Evolutionary conservation across 192 early-diverging fungal genomes (phyloP), one percentile per base, ranked within the genome.

Genomic region (Linnemannia exigua): DNA sequence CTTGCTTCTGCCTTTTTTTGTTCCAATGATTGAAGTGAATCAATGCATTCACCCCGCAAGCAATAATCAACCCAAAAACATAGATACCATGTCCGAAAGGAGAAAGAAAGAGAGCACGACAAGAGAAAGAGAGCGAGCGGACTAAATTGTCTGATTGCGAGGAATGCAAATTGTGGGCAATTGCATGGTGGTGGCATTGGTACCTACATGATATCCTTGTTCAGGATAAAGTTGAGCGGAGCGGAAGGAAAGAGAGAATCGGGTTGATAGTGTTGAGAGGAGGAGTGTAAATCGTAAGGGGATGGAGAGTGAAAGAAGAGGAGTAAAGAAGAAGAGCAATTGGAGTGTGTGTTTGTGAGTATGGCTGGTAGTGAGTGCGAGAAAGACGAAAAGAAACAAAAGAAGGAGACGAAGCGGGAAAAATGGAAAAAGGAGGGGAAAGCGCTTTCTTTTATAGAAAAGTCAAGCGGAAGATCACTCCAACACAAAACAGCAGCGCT

Each of bases 141-240:
- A 63, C 28, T 25, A 63, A 63, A 8, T 31, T 22, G 11, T 6
- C 28, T n/a, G 58, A 31, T n/a, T n/a, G 58, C 15, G 22, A 25
- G 22, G 58, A 63, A 31, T n/a, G 1, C 12, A 9, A n/a, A 25
- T 4, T 54, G 22, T 25, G 52, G 22, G 25, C 25, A n/a, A n/a
- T 11, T 63, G 28, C 25, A 25, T 63, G 58, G 58, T 63, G 41
- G 41, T 44, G 41, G 41, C 3, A 25, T 9, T 15, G 58, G 58
- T 31, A 63, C 20, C 28, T 63, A 63, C 33, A 41, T 31, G 0
- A 8, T 36, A 35, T 17, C 33, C 68, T 38, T 70, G 68, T 41
- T 38, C 19, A 70, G 68, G 38, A 36, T 41, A 70, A 70, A 41
- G 68, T 70, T 41, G 37, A 33, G 68, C 68, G 58, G 58, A 63